Conservation (phyloP, 2,329 filamentous ascomycete species). For the Aspergillus thermomutatus region DNA sequence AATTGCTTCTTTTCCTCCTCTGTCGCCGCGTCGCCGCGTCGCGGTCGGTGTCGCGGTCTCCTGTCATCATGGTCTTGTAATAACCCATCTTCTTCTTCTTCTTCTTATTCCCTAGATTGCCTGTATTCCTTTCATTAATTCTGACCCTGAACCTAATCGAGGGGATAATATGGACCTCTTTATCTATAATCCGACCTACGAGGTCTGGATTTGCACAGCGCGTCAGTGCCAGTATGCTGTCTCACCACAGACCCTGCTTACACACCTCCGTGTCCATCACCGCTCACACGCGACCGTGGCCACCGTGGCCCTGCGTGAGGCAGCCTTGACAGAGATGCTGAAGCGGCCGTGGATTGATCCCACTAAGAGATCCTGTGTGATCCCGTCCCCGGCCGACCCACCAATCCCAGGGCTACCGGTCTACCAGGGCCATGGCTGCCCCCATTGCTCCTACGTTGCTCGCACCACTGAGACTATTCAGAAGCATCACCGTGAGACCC, state of each 20-base stretch:
- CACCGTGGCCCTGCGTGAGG: not conserved
- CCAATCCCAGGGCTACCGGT: not conserved
- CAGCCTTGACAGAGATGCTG: not conserved
- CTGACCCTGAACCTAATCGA: no score
- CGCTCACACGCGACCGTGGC: not conserved
- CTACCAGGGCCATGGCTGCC: not conserved
- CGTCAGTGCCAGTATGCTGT: not conserved
- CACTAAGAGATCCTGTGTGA: not conserved
- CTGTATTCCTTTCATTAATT: no score
- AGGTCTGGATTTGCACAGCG: not conserved
- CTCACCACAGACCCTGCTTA: not conserved
- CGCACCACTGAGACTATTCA: not conserved
- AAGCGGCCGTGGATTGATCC: constrained; percentile 1
- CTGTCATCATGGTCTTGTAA: no score
- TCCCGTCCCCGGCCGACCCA: not conserved
- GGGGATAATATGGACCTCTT: constrained; percentile 3
- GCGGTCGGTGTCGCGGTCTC: no score
- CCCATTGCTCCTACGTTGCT: not conserved
- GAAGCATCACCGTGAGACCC: not conserved
- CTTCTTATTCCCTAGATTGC: no score
- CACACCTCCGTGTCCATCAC: not conserved
- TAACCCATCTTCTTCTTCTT: no score
- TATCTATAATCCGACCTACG: not conserved
- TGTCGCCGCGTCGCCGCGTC: no score
- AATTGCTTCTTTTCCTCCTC: no score